These are phyloP conservation scores for Wickerhamomyces ciferrii DNA, from an alignment of 805 yeast species.

Conservation along the genomic window DNA sequence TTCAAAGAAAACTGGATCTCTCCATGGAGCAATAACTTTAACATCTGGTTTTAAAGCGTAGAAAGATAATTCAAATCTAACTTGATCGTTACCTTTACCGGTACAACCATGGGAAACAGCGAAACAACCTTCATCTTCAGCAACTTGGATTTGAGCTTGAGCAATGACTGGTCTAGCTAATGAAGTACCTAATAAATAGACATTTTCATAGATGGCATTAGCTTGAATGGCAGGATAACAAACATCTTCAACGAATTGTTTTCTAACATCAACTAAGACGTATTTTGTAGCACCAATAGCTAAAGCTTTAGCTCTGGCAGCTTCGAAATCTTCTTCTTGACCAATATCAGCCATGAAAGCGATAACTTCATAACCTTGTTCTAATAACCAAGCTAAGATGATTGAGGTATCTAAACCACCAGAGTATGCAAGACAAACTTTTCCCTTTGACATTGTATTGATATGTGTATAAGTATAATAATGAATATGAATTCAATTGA, in stretches of 20 bases:
- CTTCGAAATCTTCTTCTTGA: conserved; percentile 98
- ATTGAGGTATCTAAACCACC: conserved; percentile 99
- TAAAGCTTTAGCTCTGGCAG: conserved; percentile 92
- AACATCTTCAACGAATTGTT: conserved; percentile 89
- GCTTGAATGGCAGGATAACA: conserved; percentile 95
- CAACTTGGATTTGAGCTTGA: conserved; percentile 95
- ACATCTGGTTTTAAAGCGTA: conserved; percentile 98
- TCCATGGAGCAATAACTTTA: conserved; percentile 97
- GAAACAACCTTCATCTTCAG: conserved; percentile 95
- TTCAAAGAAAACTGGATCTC: conserved; percentile 91
- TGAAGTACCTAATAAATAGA: conserved; percentile 93
- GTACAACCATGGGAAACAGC: conserved; percentile 99
- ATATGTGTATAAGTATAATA: neutral
- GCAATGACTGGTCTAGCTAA: conserved; percentile 99
- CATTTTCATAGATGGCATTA: conserved; percentile 97
- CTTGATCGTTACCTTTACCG: conserved; percentile 99
- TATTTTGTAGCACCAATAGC: conserved; percentile 97
- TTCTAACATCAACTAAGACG: conserved; percentile 90
- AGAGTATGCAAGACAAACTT: conserved; percentile 98
- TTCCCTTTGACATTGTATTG: conserved; percentile 82
- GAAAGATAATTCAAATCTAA: conserved; percentile 94
- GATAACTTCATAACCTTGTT: conserved; percentile 96
- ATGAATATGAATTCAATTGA: neutral
- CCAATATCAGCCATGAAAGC: conserved; percentile 99
- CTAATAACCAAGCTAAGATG: conserved; percentile 96